phyloP scores from a whole-genome alignment of 192 early-diverging fungal species.

The Backusella australiensis region DNA sequence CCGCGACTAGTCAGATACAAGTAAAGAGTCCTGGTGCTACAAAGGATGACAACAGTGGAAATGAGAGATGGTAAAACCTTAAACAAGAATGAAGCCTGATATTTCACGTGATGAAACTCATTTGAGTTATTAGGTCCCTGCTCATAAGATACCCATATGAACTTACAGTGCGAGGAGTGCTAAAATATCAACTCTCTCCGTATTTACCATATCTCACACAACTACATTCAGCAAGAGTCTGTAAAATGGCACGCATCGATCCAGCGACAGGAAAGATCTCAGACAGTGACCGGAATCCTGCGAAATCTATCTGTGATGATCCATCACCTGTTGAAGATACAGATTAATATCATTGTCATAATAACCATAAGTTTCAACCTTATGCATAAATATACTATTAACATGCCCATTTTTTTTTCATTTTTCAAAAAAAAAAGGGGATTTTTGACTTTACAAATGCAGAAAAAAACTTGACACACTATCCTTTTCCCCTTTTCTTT shows the following conservation, averaged over 20 bases:
- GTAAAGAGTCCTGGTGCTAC: conserved; percentile 31
- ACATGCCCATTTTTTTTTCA: background rate
- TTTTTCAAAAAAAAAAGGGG: background rate
- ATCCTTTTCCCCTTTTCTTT: background rate
- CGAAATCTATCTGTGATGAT: conserved; percentile 32
- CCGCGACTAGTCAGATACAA: conserved; percentile 30
- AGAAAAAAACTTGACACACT: too few relatives aligned
- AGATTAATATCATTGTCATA: background rate
- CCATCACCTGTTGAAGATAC: conserved; percentile 23
- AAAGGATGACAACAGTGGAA: conserved; percentile 30
- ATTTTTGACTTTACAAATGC: background rate
- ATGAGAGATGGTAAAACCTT: conserved; percentile 34
- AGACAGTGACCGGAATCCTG: background rate
- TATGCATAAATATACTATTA: background rate
- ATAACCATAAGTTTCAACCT: background rate
- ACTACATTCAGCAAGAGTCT: conserved; percentile 25
- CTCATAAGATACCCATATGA: conserved; percentile 37
- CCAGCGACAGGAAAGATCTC: conserved; percentile 32
- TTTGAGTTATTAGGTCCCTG: conserved; percentile 20
- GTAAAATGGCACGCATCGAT: conserved; percentile 28
- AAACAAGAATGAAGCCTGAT: background rate
- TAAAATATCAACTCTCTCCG: conserved; percentile 30
- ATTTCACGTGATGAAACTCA: background rate
- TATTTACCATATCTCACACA: conserved; percentile 10
- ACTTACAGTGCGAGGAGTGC: conserved; percentile 32